Evolutionary conservation across 352 stramenopile species (phyloP), one percentile per base, ranked within the genome.

Genomic region (Phytophthora kernoviae): DNA sequence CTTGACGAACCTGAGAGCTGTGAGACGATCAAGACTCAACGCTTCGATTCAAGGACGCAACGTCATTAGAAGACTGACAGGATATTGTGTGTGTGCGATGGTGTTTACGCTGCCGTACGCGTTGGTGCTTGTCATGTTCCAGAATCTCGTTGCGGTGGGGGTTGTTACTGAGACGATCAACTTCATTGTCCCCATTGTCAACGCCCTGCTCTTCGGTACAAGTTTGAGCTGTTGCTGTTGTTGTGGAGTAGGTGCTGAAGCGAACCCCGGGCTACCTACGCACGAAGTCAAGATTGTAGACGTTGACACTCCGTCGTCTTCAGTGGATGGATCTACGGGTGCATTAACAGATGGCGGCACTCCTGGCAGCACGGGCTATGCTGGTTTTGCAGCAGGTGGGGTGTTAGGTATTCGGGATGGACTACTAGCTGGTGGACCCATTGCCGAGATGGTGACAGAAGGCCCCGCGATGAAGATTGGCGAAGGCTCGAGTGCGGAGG

Each of bases 141-240:
- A 56, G 8, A 26, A 63, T 0, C 55, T 67, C 20, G 58, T 79
- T 1, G 58, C 45, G 0, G 50, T 84, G 4, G 81, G 81, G 9
- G 69, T 64, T 12, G 39, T 91, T 26, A 47, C 75, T 4, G 75
- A 91, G 72, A 72, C 77, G 22, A 26, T 84, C 14, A 88, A 77
- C 44, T 91, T 79, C 39, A 45, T 91, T 2, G 48, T 89, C 12
- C 79, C 81, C 8, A 48, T 91, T 24, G 67, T 70, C 5, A 91
- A 91, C 59, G 75, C 79, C 5, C 64, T 91, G 41, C 48, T 91
- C 1, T 91, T 91, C 53, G 79, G 77, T 41, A 88, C 81, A 39
- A 82, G 81, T 46, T 47, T 89, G 26, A 71, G 68, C 42, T 91
- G 77, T 52, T 87, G 72, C 37, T 73, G 68, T 53, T 89, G 76